These are phyloP conservation scores for Phanerochaete carnosa DNA, from an alignment of 768 basidiomycete genomes.

Conservation along the genomic window DNA sequence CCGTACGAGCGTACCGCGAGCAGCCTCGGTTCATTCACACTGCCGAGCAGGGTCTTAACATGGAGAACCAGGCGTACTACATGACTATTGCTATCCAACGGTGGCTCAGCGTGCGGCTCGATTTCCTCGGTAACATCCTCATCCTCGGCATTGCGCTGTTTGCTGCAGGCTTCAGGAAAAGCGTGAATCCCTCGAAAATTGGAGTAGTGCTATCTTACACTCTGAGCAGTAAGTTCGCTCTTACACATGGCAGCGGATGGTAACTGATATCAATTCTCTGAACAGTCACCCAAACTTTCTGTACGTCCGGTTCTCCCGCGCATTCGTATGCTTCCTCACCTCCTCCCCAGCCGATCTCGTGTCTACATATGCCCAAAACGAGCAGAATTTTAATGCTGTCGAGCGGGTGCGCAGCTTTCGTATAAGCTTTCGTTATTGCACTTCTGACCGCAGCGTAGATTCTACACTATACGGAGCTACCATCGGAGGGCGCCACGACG, in stretches of 20 bases:
- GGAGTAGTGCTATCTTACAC: conserved; percentile 37
- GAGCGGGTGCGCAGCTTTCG: conserved; percentile 40
- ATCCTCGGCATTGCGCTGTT: conserved; percentile 70
- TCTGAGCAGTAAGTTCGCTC: conserved; percentile 37
- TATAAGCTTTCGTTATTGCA: not conserved
- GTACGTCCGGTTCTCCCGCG: conserved; percentile 30
- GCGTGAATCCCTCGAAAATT: conserved; percentile 57
- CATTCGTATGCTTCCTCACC: not conserved
- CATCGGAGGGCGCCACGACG: conserved; percentile 44
- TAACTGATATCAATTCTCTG: not conserved
- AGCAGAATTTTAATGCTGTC: conserved; percentile 72
- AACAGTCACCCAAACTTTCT: conserved; percentile 51
- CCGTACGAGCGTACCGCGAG: conserved; percentile 56
- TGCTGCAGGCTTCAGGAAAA: conserved; percentile 55
- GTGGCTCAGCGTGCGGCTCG: conserved; percentile 62
- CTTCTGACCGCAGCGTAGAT: conserved; percentile 22
- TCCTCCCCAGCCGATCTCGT: conserved; percentile 47
- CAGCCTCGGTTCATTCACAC: conserved; percentile 45
- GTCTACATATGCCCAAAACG: conserved; percentile 53
- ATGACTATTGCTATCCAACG: conserved; percentile 65
- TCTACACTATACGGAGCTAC: conserved; percentile 63
- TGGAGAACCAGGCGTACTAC: conserved; percentile 61
- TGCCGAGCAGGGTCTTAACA: conserved; percentile 52
- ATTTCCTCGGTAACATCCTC: conserved; percentile 64
- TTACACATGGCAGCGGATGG: not conserved